Evolutionary conservation across 2,329 filamentous ascomycete genomes (phyloP), one percentile per base, ranked within the genome.

Genomic region (Rhynchosporium secalis): DNA sequence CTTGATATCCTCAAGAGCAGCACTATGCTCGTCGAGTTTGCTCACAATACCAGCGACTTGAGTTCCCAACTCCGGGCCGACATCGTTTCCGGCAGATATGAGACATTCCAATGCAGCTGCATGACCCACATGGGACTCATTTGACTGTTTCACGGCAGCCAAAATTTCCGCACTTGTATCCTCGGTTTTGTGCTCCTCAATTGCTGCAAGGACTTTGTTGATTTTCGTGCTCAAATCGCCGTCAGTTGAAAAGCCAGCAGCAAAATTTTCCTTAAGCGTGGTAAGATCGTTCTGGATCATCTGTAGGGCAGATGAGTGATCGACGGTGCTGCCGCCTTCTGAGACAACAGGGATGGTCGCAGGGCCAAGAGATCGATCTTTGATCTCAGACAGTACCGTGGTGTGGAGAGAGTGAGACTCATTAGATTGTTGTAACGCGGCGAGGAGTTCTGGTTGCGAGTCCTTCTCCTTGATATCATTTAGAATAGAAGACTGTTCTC

Each of bases 41-140:
- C 46, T 59, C 12, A 61, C 45, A 40, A 63, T 59, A 38, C 38
- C 45, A 43, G 60, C 43, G 6, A 65, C 48, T 47, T 65, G 52
- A 9, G 60, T 13, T 8, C 41, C 60, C 52, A 64, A 7, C 15
- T 52, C 48, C 48, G 48, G 38, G 12, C 20, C 15, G 9, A 47
- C 33, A 20, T 57, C 55, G 26, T 40, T 6, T 20, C 26, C 47
- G 33, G n/a, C 31, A 36, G 61, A 45, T 54, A 64, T 70, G 33
- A 70, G 47, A 31, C 52, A 26, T 13, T 45, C 55, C 28, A 70
- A 45, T 8, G 58, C 61, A 29, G 63, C 57, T 26, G 68, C 58
- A 65, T 72, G 69, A 9, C 66, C 58, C 9, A 62, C 60, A 59
- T 71, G 69, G 3, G 62, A 68, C 7, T 71, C 68, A n/a, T 72